Evolutionary conservation across 345 rosid species (phyloP), one percentile per base, ranked within the genome.

Genomic region (Gossypium australe): DNA sequence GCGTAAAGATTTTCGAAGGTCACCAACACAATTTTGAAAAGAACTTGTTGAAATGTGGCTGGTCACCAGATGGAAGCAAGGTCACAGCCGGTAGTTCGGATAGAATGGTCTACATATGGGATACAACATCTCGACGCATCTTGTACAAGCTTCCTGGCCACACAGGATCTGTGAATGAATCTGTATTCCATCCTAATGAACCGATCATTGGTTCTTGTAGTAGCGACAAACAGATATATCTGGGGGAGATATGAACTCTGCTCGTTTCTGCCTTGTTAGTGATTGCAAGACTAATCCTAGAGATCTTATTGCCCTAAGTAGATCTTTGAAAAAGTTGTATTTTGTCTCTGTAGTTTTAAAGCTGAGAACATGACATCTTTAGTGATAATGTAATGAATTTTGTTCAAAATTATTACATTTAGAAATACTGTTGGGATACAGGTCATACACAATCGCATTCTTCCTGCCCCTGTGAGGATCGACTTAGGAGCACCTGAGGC

Each of bases 11-110:
- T 61, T 77, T 95, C 47, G 99, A 91, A 76, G 99, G 98, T 5
- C 99, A 93, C 82, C 99, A 93, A 43, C 98, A 95, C 87, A 95
- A 93, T 80, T 95, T 95, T 11, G 99, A 95, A 76, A 95, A 95
- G 97, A 95, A 86, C 78, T 69, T 91, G 78, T 75, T 91, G 80
- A 95, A 95, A 78, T 95, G 97, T 75, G 75, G 89, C 56, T 95
- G 99, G 98, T 93, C 99, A 6, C 89, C 93, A 0, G 99, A 95
- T 79, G 99, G 99, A 63, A 91, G 94, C 76, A 95, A 91, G 83
- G 98, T 95, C 82, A 93, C 97, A 0, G 91, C 96, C 14, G 98
- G 99, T 47, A 95, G 99, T 60, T 80, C 97, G 1, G 99, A 95
- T 80, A 89, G 99, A 20, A 95, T 95, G 99, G 98, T 93, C 64